These are phyloP conservation scores for Hibiscus trionum DNA, from an alignment of 345 rosid genomes.

Conservation along the genomic window DNA sequence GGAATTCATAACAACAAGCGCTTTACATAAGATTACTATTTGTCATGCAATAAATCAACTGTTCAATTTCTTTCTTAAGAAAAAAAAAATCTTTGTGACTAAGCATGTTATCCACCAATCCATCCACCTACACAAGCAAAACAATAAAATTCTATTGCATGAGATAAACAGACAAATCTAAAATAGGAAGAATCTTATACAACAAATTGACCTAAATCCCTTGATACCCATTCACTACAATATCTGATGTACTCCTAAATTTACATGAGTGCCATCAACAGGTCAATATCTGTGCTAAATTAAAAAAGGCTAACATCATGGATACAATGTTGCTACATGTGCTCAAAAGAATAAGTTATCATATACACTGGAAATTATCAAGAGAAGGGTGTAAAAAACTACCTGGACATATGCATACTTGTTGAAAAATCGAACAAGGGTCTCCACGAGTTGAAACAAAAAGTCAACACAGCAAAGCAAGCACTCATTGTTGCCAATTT, in stretches of 20 bases:
- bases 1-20: background rate
- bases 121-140: background rate
- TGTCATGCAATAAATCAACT: background rate
- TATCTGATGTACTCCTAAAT: background rate
- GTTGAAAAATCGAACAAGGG: constrained; percentile 95
- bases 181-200: background rate
- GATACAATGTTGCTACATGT: background rate
- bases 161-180: background rate
- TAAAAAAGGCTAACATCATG: background rate
- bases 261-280: background rate
- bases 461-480: constrained; percentile 92
- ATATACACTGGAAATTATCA: background rate
- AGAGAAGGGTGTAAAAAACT: constrained; percentile 7
- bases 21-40: background rate
- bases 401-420: constrained; percentile 97
- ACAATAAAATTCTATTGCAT: background rate
- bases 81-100: background rate
- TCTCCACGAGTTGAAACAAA: constrained; percentile 85
- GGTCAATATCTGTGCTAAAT: background rate
- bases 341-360: background rate
- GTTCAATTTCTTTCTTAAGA: background rate
- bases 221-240: background rate
- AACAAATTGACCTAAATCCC: too few species aligned
- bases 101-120: background rate
- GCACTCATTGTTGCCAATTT: constrained; percentile 93